phyloP scores from a whole-genome alignment of 2,329 filamentous ascomycete species.

The Neofusicoccum sp. region DNA sequence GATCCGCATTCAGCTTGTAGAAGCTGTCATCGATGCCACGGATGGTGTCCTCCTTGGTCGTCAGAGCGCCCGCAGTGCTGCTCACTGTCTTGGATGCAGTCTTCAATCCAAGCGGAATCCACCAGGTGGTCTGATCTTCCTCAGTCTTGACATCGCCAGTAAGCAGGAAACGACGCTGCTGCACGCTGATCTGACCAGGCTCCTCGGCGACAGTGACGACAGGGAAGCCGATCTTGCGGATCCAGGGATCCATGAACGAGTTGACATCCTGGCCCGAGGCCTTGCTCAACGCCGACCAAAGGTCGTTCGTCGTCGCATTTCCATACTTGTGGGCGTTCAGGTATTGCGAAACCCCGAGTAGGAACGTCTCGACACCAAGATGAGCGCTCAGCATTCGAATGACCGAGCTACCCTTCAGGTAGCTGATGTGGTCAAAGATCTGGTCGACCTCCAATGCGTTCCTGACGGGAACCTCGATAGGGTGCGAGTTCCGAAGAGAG shows the following conservation, averaged over 20 bases:
- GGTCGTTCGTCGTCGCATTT: constrained; percentile 84
- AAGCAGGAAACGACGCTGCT: constrained; percentile 85
- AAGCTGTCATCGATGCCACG: constrained; percentile 72
- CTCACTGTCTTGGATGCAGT: constrained; percentile 63
- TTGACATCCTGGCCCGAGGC: constrained; percentile 85
- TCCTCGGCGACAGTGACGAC: constrained; percentile 84
- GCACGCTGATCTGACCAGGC: constrained; percentile 74
- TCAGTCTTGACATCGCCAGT: constrained; percentile 87
- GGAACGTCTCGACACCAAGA: constrained; percentile 81
- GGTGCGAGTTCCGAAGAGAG: constrained; percentile 84
- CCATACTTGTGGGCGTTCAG: constrained; percentile 84
- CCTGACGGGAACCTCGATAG: constrained; percentile 91
- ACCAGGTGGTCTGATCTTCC: constrained; percentile 92
- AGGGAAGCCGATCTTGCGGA: constrained; percentile 91
- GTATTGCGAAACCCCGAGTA: constrained; percentile 86
- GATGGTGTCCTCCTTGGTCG: constrained; percentile 73
- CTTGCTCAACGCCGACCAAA: constrained; percentile 85
- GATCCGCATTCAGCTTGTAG: constrained; percentile 90
- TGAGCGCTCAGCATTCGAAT: constrained; percentile 95
- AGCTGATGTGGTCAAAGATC: constrained; percentile 96
- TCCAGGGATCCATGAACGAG: constrained; percentile 90
- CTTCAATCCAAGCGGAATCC: constrained; percentile 85
- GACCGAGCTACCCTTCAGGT: constrained; percentile 92
- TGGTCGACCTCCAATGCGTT: constrained; percentile 96
- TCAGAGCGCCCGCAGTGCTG: constrained; percentile 66